Evolutionary conservation across 2,329 filamentous ascomycete species (phyloP), one percentile per base, ranked within the genome.

Genomic region (Dactylonectria macrodidyma): DNA sequence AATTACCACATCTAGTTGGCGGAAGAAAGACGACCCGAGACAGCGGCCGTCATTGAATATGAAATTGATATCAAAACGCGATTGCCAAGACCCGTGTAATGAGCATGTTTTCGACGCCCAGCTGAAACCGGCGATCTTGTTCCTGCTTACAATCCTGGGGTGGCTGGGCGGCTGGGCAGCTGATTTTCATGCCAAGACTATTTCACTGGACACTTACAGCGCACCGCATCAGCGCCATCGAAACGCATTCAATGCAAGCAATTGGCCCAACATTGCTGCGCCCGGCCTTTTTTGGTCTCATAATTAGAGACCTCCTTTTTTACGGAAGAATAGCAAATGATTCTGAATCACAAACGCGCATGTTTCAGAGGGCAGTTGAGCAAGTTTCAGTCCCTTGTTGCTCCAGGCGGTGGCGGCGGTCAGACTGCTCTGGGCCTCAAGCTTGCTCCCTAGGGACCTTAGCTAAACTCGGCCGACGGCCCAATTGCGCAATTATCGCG

Each of bases 401-500:
- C n/a, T 51, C 19, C 8, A 19, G 11, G 14, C n/a, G 50, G 30
- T 19, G 50, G 51, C 22, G 30, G 51, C 30, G 33, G 52, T 38
- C 19, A 24, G 36, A 30, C 26, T 5, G 26, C 26, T 30, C 26
- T 7, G 26, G 26, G 26, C 26, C 26, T 30, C 26, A 30, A 7
- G 26, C 26, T 30, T 22, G 7, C n/a, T 5, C 41, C 16, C 41
- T 19, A 19, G 19, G 19, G 19, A 19, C 19, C 19, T 19, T 19
- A 44, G 41, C 41, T 56, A 44, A 56, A 41, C 46, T 56, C 63
- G 34, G 52, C 63, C 33, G 46, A 48, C 50, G 34, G 38, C 66
- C 64, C 62, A 72, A 75, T 76, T 76, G 74, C 74, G 74, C 74
- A 76, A 76, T 75, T 71, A 71, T 75, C 70, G 69, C 70, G 66